Evolutionary conservation across 345 rosid species (phyloP), one percentile per base, ranked within the genome.

Genomic region (Litchi chinensis): DNA sequence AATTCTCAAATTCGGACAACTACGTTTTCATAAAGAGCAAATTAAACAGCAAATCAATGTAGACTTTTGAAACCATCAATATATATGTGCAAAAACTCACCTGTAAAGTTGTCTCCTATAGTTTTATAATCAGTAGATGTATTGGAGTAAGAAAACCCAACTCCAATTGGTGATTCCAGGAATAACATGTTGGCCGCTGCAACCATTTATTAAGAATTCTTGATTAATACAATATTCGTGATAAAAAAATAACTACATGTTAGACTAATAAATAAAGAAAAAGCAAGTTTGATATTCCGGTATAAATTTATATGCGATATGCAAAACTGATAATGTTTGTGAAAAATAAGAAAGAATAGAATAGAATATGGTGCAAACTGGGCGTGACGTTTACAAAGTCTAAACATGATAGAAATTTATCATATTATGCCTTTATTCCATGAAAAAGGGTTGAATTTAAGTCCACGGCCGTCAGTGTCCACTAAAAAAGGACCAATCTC

Each of bases 401-500:
- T 26, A 3, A 57, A 79, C 68, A 16, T 65, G 2, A 16, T 48
- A 4, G 44, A 41, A 41, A 52, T 10, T 52, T 52, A 10, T 10
- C 5, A 4, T 52, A 52, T 52, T 13, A 4, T 78, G 92, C 99
- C 99, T 83, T 71, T 89, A 79, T 91, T 95, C 99, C 99, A 95
- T 64, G 99, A 84, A 65, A 83, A 84, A 4, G 94, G 92, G 66
- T 95, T 95, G 73, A 80, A 87, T 75, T 82, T 86, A 80, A 93
- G 71, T 68, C 86, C 90, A 40, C 76, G 86, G 6, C 93, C 97
- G 62, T 85, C 83, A 67, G 82, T 74, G 84, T 90, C 95, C 83
- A 93, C 98, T 71, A 95, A 68, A 86, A 95, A 93, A 79, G 98
- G 98, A 71, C 98, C 98, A 86, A 89, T 92, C 88, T 95, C 99